These are phyloP conservation scores for Alternaria hordeiaustralica DNA, from an alignment of 2,329 filamentous ascomycete species.

Conservation along the genomic window DNA sequence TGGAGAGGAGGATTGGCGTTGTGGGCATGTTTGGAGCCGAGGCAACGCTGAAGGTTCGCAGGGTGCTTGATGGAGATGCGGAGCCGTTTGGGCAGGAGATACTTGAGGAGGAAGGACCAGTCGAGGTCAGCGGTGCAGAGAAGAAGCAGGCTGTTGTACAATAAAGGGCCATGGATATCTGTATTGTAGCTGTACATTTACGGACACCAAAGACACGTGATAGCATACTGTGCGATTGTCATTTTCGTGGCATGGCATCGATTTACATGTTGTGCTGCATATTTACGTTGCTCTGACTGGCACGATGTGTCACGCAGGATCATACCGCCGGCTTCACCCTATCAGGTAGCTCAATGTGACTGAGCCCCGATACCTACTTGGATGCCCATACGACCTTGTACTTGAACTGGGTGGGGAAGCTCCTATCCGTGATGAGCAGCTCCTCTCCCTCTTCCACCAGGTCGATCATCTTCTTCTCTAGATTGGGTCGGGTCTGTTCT, in stretches of 20 bases:
- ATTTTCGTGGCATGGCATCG: not conserved
- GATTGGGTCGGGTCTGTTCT: conserved; percentile 81
- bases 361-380: not conserved
- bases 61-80: conserved; percentile 30
- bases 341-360: not conserved
- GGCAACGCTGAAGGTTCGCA: conserved; percentile 31
- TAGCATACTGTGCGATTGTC: not conserved
- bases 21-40: conserved; percentile 45
- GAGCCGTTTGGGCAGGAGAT: conserved; percentile 27
- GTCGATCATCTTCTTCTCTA: conserved; percentile 77
- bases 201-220: not conserved
- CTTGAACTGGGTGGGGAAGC: conserved; percentile 76
- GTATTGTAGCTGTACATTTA: conserved; percentile 13
- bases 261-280: not conserved
- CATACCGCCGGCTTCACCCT: not conserved
- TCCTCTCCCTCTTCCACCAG: conserved; percentile 83
- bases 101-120: not conserved
- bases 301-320: not conserved
- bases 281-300: not conserved
- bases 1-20: conserved; percentile 41
- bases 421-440: conserved; percentile 90
- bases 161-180: conserved; percentile 12
- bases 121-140: conserved; percentile 1
- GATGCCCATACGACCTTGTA: conserved; percentile 60
- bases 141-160: conserved; percentile 6